Percentiles rank a stretch among this genome's conserved stretches.
Evolutionary conservation across 768 basidiomycete species (phyloP).

Genomic region (Amanita inopinata): DNA sequence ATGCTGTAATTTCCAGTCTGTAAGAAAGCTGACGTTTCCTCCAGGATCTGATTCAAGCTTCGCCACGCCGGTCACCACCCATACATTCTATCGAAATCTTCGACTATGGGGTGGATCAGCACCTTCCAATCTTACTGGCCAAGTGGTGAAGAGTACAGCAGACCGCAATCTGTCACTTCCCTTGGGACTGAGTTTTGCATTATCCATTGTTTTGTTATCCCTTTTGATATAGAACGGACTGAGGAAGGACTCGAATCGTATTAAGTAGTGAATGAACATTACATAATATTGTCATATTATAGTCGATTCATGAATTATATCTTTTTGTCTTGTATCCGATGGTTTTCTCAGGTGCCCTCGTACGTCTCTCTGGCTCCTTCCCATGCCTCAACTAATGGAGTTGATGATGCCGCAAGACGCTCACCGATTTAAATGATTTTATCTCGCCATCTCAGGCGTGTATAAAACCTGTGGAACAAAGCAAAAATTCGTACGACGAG

Average conservation of each 20-base stretch:
- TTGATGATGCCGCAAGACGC: conserved; percentile 12
- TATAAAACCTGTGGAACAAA: conserved; percentile 81
- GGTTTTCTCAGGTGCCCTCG: conserved; percentile 84
- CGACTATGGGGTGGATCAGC: conserved; percentile 48
- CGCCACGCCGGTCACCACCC: conserved; percentile 58
- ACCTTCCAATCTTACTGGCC: conserved; percentile 37
- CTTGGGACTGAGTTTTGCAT: neutral
- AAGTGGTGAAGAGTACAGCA: conserved; percentile 19
- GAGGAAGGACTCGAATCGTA: too few species aligned
- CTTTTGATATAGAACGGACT: neutral
- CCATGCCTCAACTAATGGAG: neutral
- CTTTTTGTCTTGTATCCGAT: conserved; percentile 34
- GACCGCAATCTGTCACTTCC: neutral
- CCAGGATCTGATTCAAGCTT: conserved; percentile 56
- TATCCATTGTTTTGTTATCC: neutral
- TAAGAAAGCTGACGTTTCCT: conserved; percentile 10
- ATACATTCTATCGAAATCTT: conserved; percentile 74
- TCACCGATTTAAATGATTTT: conserved; percentile 95
- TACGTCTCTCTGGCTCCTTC: conserved; percentile 24
- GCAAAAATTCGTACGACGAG: conserved; percentile 21
- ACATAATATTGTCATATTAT: too few species aligned
- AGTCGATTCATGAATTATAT: too few species aligned
- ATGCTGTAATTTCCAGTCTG: neutral
- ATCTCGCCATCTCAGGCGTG: conserved; percentile 94
- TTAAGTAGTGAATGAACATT: too few species aligned